Evolutionary conservation across 2,329 filamentous ascomycete genomes (phyloP).

Genomic region (Purpureocillium lavendulum): DNA sequence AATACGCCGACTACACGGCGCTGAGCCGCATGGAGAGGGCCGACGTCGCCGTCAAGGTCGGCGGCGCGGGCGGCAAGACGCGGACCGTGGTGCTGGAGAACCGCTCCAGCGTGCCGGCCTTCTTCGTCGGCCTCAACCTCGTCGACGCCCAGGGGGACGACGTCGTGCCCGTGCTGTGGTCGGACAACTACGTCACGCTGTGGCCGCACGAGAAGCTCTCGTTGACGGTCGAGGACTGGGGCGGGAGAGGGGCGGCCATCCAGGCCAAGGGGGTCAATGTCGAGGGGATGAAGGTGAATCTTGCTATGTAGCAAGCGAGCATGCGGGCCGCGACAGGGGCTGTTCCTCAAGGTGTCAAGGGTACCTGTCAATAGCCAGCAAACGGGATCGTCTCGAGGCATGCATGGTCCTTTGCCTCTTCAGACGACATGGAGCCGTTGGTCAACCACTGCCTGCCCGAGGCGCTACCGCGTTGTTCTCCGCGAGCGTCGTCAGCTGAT

Average conservation of each 20-base stretch:
- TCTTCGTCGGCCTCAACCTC: constrained; percentile 47
- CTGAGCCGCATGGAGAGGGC: constrained; percentile 27
- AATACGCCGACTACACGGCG: constrained; percentile 38
- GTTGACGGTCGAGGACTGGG: constrained; percentile 9
- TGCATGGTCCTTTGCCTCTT: too few relatives aligned
- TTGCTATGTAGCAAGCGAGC: too few relatives aligned
- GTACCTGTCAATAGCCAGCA: too few relatives aligned
- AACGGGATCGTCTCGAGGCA: too few relatives aligned
- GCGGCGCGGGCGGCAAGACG: constrained; percentile 10
- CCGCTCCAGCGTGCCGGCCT: constrained; percentile 39
- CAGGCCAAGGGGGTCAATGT: constrained; percentile 4
- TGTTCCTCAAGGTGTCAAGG: too few relatives aligned
- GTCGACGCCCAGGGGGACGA: constrained; percentile 34
- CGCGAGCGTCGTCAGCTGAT: too few relatives aligned
- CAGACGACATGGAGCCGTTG: too few relatives aligned
- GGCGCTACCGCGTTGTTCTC: too few relatives aligned
- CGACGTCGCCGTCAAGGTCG: constrained; percentile 1
- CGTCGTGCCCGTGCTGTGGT: constrained; percentile 45
- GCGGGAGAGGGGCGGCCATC: constrained; percentile 1
- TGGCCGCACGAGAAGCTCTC: constrained; percentile 44
- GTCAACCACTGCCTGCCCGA: too few relatives aligned
- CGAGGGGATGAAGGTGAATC: constrained; percentile 8
- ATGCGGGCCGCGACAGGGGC: too few relatives aligned
- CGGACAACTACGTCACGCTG: constrained; percentile 55
- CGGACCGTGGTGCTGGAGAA: constrained; percentile 39